Evolutionary conservation across 495 filamentous ascomycete species (phyloP).

Genomic region (Cetradonia linearis): DNA sequence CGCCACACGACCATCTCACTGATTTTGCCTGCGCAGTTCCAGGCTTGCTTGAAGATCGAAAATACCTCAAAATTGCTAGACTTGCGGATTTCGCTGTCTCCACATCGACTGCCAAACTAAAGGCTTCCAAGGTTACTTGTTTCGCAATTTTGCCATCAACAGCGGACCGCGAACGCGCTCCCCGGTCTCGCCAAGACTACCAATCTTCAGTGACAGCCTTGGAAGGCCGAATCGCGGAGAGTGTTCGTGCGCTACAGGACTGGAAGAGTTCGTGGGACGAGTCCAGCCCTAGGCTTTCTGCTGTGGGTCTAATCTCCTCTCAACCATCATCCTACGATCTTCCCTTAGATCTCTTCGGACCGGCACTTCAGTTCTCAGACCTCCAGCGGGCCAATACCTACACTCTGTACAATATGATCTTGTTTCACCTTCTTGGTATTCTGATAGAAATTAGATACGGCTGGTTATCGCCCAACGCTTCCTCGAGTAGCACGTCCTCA

Average conservation of each 20-base stretch:
- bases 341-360: constrained; percentile 2
- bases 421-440: constrained; percentile 6
- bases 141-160: neutral
- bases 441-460: neutral
- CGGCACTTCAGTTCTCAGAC: constrained; percentile 4
- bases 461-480: neutral
- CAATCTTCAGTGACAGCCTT: constrained; percentile 4
- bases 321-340: neutral
- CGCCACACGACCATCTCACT: neutral
- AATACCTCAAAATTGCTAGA: constrained; percentile 1
- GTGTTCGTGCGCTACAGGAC: neutral
- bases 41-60: constrained; percentile 6
- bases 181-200: constrained; percentile 1
- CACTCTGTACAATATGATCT: constrained; percentile 8
- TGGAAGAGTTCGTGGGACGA: constrained; percentile 10
- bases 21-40: constrained; percentile 13
- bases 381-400: constrained; percentile 5
- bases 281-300: neutral
- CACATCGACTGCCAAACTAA: neutral
- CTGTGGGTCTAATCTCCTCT: neutral
- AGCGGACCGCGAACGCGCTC: neutral
- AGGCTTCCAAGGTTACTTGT: neutral
- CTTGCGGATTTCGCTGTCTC: neutral
- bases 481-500: neutral
- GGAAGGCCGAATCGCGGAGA: neutral